Conservation (phyloP, 495 filamentous ascomycete genomes). For the Penicillium angulare region DNA sequence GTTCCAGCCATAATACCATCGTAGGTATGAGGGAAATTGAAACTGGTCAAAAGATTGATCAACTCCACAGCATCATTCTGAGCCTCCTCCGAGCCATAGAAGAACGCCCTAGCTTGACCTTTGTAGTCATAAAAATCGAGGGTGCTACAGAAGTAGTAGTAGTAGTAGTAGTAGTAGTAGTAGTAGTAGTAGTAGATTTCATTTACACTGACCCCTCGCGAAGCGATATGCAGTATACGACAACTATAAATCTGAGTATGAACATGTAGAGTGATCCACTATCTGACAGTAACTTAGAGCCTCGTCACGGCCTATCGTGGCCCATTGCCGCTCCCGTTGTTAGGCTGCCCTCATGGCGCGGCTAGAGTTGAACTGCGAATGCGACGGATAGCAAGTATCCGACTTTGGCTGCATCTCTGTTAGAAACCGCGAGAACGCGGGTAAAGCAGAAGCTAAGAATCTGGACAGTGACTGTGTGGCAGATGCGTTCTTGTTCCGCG, state of each 20-base stretch:
- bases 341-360: background rate
- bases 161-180: too few species aligned
- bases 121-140: too few species aligned
- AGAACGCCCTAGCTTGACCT: background rate
- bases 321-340: background rate
- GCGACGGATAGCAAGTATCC: slow-evolving; percentile 1
- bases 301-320: background rate
- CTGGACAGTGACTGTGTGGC: slow-evolving; percentile 8
- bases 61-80: background rate
- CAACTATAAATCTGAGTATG: too few species aligned
- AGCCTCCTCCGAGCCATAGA: background rate
- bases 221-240: too few species aligned
- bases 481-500: slow-evolving; percentile 3
- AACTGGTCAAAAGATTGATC: background rate
- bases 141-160: too few species aligned
- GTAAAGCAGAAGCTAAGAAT: slow-evolving; percentile 5
- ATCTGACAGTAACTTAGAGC: too few species aligned
- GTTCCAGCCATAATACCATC: background rate
- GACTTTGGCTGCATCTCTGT: slow-evolving; percentile 5
- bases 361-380: background rate
- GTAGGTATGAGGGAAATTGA: background rate
- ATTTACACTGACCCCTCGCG: background rate
- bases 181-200: too few species aligned
- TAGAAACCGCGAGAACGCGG: slow-evolving; percentile 7
- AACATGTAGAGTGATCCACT: too few species aligned